Evolutionary conservation across 169 alveolate genomes (phyloP).

Genomic region (Amoebophrya sp.): DNA sequence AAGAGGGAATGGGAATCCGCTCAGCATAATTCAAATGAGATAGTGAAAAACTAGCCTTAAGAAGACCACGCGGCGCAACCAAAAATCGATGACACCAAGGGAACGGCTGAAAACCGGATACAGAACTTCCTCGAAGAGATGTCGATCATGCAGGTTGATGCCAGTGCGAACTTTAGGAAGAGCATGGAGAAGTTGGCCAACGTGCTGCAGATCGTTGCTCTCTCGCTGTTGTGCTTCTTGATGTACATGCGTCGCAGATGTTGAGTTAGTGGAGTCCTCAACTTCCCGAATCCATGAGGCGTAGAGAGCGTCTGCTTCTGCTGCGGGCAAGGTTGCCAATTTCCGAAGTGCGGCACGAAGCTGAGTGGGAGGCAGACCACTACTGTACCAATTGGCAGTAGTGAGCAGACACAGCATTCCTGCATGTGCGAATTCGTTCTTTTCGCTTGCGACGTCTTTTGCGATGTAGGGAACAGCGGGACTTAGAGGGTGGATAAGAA

Average conservation of each 20-base stretch:
- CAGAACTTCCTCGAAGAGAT: not conserved
- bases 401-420: not conserved
- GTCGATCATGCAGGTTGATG: not conserved
- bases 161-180: not conserved
- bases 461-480: not conserved
- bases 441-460: not conserved
- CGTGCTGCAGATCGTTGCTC: too few species aligned
- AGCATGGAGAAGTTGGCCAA: too few species aligned
- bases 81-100: not conserved
- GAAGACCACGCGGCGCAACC: not conserved
- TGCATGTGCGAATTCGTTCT: not conserved
- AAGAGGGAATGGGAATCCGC: too few species aligned
- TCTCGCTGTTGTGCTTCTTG: too few species aligned
- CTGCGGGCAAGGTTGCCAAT: not conserved
- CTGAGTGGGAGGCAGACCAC: not conserved
- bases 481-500: too few species aligned
- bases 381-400: not conserved
- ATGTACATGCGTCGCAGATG: too few species aligned
- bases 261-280: not conserved
- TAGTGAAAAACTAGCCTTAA: not conserved
- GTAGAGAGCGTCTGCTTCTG: not conserved
- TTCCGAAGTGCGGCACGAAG: not conserved
- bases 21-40: too few species aligned
- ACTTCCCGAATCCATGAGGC: not conserved
- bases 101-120: not conserved